Evolutionary conservation across 192 early-diverging fungal genomes (phyloP).

Genomic region (Entomortierella beljakovae): DNA sequence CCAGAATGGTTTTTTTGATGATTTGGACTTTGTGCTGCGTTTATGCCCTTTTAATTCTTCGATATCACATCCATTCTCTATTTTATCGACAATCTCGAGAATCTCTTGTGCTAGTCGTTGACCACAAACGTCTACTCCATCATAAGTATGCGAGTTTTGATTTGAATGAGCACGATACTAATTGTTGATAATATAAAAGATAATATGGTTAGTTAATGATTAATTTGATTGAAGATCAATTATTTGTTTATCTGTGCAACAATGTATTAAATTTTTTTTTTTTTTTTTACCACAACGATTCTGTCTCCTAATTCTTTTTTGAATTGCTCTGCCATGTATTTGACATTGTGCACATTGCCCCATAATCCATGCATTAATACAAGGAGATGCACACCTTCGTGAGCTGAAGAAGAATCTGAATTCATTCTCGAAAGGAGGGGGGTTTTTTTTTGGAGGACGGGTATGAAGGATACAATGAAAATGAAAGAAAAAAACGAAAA

Average conservation of each 20-base stretch:
- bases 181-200: neutral
- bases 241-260: neutral
- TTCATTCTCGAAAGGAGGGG: too few species aligned
- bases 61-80: slow-evolving; percentile 33
- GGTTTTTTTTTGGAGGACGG: too few species aligned
- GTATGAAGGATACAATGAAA: too few species aligned
- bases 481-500: too few species aligned
- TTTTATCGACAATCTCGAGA: slow-evolving; percentile 18
- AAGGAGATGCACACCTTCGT: slow-evolving; percentile 60
- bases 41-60: slow-evolving; percentile 51
- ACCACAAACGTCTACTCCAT: slow-evolving; percentile 68
- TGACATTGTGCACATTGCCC: slow-evolving; percentile 66
- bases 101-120: slow-evolving; percentile 59
- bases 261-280: neutral
- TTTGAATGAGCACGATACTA: slow-evolving; percentile 62
- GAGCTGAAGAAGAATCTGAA: neutral
- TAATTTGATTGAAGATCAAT: too few species aligned
- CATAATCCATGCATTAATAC: slow-evolving; percentile 75
- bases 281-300: slow-evolving; percentile 17
- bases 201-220: too few species aligned
- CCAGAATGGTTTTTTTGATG: neutral
- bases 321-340: slow-evolving; percentile 58
- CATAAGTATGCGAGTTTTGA: slow-evolving; percentile 61
- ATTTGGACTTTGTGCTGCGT: slow-evolving; percentile 4
- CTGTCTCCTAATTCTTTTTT: slow-evolving; percentile 27